Evolutionary conservation across 192 early-diverging fungal species (phyloP).

Genomic region (Linnemannia schmuckeri): DNA sequence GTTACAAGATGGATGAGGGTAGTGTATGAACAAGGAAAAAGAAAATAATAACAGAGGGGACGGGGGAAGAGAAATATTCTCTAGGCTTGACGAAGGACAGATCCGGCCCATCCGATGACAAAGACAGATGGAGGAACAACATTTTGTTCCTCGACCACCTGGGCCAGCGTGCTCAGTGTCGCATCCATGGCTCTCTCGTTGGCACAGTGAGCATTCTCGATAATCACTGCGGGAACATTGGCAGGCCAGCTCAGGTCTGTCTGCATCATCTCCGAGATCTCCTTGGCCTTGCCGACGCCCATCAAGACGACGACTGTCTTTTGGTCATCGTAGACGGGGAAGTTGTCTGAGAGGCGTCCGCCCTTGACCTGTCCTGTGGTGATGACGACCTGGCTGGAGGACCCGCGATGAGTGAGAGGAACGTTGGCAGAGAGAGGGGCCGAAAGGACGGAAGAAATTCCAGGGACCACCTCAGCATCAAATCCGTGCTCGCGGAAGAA

Average conservation of each 20-base stretch:
- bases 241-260: conserved; percentile 70
- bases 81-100: conserved; percentile 24
- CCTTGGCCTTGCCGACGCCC: conserved; percentile 80
- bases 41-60: background rate
- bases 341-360: conserved; percentile 77
- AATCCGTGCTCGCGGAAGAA: conserved; percentile 79
- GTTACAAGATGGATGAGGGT: background rate
- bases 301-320: conserved; percentile 89
- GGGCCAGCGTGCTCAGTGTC: conserved; percentile 73
- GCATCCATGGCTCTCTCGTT: conserved; percentile 79
- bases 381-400: conserved; percentile 87
- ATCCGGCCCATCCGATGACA: conserved; percentile 78
- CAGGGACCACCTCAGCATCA: conserved; percentile 76
- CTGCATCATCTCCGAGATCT: conserved; percentile 70
- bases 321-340: conserved; percentile 75
- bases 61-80: background rate
- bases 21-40: background rate
- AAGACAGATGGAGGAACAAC: conserved; percentile 84
- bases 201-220: conserved; percentile 86
- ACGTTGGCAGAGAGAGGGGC: conserved; percentile 80
- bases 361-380: conserved; percentile 84
- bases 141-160: conserved; percentile 70
- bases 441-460: conserved; percentile 83
- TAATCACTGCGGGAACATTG: conserved; percentile 78
- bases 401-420: conserved; percentile 91